A percentile compares a stretch with the other conserved stretches of the same genome.
Evolutionary conservation across 2,329 filamentous ascomycete genomes (phyloP).

Genomic region (Pseudofabraea citricarpa): DNA sequence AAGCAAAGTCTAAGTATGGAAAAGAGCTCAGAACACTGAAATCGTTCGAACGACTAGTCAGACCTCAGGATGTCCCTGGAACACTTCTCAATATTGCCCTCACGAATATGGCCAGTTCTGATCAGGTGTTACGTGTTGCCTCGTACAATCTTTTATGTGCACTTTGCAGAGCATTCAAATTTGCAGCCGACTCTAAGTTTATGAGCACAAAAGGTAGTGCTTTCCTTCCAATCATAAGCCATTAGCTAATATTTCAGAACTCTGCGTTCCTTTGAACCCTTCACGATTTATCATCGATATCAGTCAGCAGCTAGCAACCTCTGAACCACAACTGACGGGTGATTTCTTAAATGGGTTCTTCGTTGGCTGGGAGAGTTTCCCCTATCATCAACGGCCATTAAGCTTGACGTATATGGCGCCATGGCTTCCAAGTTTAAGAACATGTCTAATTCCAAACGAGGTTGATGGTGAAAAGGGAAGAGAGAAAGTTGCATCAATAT

Average conservation of each 20-base stretch:
- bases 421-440: conserved; percentile 59
- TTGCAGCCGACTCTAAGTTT: conserved; percentile 55
- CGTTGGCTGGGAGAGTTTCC: conserved; percentile 66
- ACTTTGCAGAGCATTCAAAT: conserved; percentile 64
- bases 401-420: conserved; percentile 67
- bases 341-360: conserved; percentile 73
- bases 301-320: conserved; percentile 56
- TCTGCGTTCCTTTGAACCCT: conserved; percentile 58
- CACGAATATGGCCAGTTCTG: conserved; percentile 59
- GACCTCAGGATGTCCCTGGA: conserved; percentile 66
- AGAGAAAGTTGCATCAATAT: conserved; percentile 59
- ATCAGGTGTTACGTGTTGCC: conserved; percentile 54
- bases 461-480: conserved; percentile 59
- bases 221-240: background rate
- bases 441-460: conserved; percentile 53
- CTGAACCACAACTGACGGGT: conserved; percentile 62
- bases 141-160: conserved; percentile 66
- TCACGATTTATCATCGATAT: conserved; percentile 61
- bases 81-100: conserved; percentile 64
- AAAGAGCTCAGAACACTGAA: conserved; percentile 59
- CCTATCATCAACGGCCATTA: conserved; percentile 60
- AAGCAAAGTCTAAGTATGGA: conserved; percentile 58
- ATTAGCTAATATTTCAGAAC: conserved; percentile 37
- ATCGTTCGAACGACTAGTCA: conserved; percentile 59
- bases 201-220: conserved; percentile 53